A percentile compares a stretch with the other conserved stretches of the same genome.
phyloP scores from a whole-genome alignment of 2,329 filamentous ascomycete genomes.

The Epichloe uncinata region DNA sequence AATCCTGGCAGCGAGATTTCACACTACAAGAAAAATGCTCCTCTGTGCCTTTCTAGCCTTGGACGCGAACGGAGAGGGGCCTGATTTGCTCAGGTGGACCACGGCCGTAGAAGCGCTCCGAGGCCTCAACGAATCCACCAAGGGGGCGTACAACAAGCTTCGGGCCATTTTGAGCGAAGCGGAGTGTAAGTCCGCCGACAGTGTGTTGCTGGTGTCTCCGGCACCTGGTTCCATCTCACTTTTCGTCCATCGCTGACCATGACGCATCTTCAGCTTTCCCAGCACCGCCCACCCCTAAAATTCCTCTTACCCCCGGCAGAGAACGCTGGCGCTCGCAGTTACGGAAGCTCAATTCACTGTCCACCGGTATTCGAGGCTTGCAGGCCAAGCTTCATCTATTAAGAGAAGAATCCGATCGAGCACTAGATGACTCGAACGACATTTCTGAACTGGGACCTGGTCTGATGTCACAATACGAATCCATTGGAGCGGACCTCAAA shows the following conservation, averaged over 20 bases:
- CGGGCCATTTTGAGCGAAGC: constrained; percentile 62
- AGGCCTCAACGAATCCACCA: constrained; percentile 47
- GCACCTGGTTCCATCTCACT: neutral
- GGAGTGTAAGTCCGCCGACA: constrained; percentile 45
- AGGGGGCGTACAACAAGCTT: constrained; percentile 48
- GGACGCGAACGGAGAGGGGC: constrained; percentile 64
- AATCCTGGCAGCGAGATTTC: constrained; percentile 66
- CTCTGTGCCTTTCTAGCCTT: constrained; percentile 82
- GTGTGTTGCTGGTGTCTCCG: neutral
- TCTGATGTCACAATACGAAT: constrained; percentile 84
- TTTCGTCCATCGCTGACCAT: neutral
- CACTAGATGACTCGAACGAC: constrained; percentile 59
- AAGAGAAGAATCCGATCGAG: constrained; percentile 74
- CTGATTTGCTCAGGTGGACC: constrained; percentile 68
- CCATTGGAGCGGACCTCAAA: constrained; percentile 77
- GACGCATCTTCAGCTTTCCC: constrained; percentile 31
- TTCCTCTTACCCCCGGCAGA: constrained; percentile 54
- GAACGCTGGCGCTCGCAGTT: constrained; percentile 80
- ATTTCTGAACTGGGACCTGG: constrained; percentile 64
- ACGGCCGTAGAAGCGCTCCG: constrained; percentile 64
- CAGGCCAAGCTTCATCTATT: constrained; percentile 91
- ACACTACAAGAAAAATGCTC: constrained; percentile 70
- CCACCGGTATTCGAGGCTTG: constrained; percentile 77
- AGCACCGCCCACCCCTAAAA: constrained; percentile 41
- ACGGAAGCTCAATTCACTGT: constrained; percentile 76